Evolutionary conservation across 2,329 filamentous ascomycete species (phyloP).

Genomic region (Pleoardoris graminearum): DNA sequence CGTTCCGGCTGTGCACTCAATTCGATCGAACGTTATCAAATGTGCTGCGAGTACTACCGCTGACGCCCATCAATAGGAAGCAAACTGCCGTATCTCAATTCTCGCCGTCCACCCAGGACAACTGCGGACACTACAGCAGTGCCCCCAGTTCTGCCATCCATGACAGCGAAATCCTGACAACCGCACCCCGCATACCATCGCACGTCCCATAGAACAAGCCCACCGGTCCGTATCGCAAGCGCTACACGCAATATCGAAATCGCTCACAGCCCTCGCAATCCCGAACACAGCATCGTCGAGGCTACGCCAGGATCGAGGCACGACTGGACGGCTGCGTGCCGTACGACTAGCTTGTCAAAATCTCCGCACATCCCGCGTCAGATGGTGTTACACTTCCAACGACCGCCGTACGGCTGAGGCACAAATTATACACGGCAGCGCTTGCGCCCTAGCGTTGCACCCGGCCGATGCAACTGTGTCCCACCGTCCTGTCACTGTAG

Average conservation of each 20-base stretch:
- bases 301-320: neutral
- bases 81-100: neutral
- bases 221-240: neutral
- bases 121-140: neutral
- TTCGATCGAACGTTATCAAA: neutral
- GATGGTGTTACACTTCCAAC: neutral
- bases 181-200: neutral
- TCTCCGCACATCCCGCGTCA: constrained; percentile 13
- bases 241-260: neutral
- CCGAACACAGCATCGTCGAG: constrained; percentile 1
- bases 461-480: neutral
- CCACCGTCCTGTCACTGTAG: constrained; percentile 2
- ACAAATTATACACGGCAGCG: neutral
- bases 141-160: neutral
- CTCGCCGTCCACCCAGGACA: neutral
- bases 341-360: constrained; percentile 35
- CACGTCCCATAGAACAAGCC: neutral
- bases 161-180: neutral
- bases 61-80: neutral
- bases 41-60: neutral
- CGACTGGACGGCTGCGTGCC: constrained; percentile 2
- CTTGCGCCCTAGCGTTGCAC: neutral
- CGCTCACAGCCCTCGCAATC: neutral
- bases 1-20: neutral
- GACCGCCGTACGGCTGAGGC: neutral